A percentile compares a stretch with the other conserved stretches of the same genome.
These are phyloP conservation scores for Priceomyces fermenticarens DNA, from an alignment of 805 yeast species.

Conservation along the genomic window DNA sequence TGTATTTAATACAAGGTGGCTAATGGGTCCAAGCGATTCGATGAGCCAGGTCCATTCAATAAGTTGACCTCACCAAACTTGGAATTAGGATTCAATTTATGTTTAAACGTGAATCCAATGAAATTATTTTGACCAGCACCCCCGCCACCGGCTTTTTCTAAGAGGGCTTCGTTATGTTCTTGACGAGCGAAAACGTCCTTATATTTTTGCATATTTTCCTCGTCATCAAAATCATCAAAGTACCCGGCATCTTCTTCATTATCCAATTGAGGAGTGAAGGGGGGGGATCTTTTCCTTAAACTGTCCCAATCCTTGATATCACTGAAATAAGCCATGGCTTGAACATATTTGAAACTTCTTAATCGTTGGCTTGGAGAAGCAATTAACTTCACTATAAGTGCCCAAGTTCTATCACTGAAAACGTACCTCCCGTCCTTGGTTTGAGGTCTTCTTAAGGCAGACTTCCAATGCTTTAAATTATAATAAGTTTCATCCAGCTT, in stretches of 20 bases:
- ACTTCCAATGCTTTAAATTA: slow-evolving; percentile 90
- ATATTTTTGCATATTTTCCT: slow-evolving; percentile 95
- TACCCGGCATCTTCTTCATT: slow-evolving; percentile 98
- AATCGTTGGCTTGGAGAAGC: slow-evolving; percentile 76
- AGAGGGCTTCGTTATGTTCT: slow-evolving; percentile 75
- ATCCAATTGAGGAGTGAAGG: slow-evolving; percentile 95
- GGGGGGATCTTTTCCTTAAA: slow-evolving; percentile 74
- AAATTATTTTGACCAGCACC: slow-evolving; percentile 53
- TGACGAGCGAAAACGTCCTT: slow-evolving; percentile 95
- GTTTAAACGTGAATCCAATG: slow-evolving; percentile 95
- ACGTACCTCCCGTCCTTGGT: slow-evolving; percentile 89
- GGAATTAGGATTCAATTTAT: slow-evolving; percentile 59
- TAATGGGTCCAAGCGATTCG: slow-evolving; percentile 36
- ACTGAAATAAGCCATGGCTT: slow-evolving; percentile 72
- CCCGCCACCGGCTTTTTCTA: slow-evolving; percentile 55
- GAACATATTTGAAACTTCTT: slow-evolving; percentile 77
- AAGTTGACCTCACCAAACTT: slow-evolving; percentile 42
- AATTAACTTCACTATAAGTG: slow-evolving; percentile 71
- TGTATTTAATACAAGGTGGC: slow-evolving; percentile 36
- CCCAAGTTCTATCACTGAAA: slow-evolving; percentile 96
- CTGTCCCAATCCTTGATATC: slow-evolving; percentile 73
- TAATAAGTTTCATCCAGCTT: slow-evolving; percentile 92
- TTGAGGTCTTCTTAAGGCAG: slow-evolving; percentile 83
- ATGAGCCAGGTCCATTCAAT: slow-evolving; percentile 16
- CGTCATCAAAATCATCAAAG: slow-evolving; percentile 95